Base-by-base conservation (phyloP, 208 protist species). In the Trypanosomatidae sp. region DNA sequence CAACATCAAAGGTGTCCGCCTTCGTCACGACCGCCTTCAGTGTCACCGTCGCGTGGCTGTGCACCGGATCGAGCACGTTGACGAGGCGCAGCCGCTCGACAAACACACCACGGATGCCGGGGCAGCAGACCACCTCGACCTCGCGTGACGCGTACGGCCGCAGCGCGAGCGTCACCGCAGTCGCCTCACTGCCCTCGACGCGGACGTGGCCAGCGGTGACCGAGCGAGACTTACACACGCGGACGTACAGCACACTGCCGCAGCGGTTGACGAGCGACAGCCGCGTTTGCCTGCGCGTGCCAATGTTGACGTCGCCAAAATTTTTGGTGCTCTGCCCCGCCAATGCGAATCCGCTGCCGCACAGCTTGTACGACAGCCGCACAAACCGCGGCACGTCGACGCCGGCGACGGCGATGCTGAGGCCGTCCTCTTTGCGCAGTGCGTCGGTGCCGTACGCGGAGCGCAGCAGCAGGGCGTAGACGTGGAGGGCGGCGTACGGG, bases 231-330 rank as follows among this genome's bases (percentile, higher is more conserved):
- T 92, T 92, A 0, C 62, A 64, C 8, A 88, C 28, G 23, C 71
- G 59, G n/a, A 92, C 15, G 24, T 75, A 75, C 16, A 87, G 47
- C 7, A 75, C 50, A 10, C 77, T 84, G 38, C 78, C 80, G 59
- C 83, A 88, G 8, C 68, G 64, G 56, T 92, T 92, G 0, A 79
- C 61, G 37, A 92, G 65, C 0, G 70, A 53, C 6, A 92, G 20
- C 53, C 79, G 88, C n/a, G 83, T 92, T 6, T 63, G 71, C 59
- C 73, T 92, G 28, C 72, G 70, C 18, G 71, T 67, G 4, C 83
- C 83, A 48, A 92, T 88, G 52, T 88, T 92, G 2, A 88, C 72
- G 46, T 92, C 83, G 15, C 83, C 78, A 53, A 88, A 92, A 28
- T 92, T 82, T 53, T 87, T 92, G 22, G 78, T 87, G 41, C 74